A percentile compares a stretch with the other conserved stretches of the same genome.
phyloP scores from a whole-genome alignment of 208 protist genomes.

The Wallacemonas rigidus region DNA sequence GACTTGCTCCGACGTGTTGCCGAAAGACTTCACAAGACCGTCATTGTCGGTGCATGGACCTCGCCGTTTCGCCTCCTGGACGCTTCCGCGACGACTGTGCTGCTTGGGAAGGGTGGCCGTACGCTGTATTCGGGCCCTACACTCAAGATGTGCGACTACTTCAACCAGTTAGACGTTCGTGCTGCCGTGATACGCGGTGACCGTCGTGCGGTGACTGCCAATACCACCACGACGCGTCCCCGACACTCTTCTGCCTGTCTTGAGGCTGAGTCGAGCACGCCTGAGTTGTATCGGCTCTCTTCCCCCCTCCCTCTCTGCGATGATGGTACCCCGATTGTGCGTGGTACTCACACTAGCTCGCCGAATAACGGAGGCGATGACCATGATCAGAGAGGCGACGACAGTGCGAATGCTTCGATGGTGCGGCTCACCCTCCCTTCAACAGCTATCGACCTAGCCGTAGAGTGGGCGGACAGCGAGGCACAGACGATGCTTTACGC shows the following conservation, averaged over 20 bases:
- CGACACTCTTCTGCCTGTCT: neutral
- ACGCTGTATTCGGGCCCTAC: slow-evolving; percentile 55
- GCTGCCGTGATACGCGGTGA: neutral
- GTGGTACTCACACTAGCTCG: neutral
- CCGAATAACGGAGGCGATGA: neutral
- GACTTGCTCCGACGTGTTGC: slow-evolving; percentile 39
- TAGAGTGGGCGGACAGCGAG: slow-evolving; percentile 59
- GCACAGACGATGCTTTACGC: slow-evolving; percentile 56
- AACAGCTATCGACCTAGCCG: slow-evolving; percentile 51
- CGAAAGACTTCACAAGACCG: slow-evolving; percentile 47
- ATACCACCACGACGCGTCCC: neutral
- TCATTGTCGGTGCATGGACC: slow-evolving; percentile 42
- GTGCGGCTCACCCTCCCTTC: slow-evolving; percentile 12
- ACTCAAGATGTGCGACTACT: slow-evolving; percentile 36
- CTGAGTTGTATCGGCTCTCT: slow-evolving; percentile 10
- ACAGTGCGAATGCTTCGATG: neutral
- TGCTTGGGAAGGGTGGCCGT: slow-evolving; percentile 40
- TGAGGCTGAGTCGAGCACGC: too few relatives aligned
- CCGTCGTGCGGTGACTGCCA: neutral
- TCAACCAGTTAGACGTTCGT: slow-evolving; percentile 46
- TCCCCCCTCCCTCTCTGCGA: slow-evolving; percentile 13
- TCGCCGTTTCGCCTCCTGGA: slow-evolving; percentile 39
- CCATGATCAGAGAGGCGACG: neutral
- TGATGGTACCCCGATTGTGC: neutral
- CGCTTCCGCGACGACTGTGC: slow-evolving; percentile 36